Evolutionary conservation across 1,284 basidiomycete species (phyloP).

Genomic region (Cryptococcus sp.): DNA sequence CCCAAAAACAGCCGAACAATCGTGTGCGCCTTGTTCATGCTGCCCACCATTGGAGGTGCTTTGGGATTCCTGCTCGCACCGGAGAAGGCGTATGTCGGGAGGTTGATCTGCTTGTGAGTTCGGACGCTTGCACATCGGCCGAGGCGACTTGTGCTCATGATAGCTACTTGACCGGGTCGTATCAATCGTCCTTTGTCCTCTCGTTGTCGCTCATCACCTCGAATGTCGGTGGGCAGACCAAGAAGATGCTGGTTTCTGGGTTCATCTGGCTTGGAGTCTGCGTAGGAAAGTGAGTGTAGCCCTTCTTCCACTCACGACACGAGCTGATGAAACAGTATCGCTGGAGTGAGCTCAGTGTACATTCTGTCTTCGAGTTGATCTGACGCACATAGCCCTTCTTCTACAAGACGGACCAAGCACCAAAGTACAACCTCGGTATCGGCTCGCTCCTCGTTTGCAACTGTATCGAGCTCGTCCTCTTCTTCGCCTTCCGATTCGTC

Average conservation of each 20-base stretch:
- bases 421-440: slow-evolving; percentile 48
- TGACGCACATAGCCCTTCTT: slow-evolving; percentile 47
- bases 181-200: slow-evolving; percentile 50
- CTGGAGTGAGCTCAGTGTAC: slow-evolving; percentile 41
- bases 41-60: slow-evolving; percentile 44
- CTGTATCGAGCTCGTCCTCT: slow-evolving; percentile 42
- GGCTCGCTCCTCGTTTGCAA: slow-evolving; percentile 47
- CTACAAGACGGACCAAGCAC: slow-evolving; percentile 46
- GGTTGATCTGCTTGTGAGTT: slow-evolving; percentile 55
- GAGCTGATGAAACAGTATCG: slow-evolving; percentile 29
- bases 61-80: slow-evolving; percentile 48
- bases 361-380: too few species aligned
- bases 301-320: not conserved
- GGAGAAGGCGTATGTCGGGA: slow-evolving; percentile 39
- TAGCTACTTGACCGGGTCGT: slow-evolving; percentile 48
- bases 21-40: slow-evolving; percentile 43
- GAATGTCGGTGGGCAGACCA: slow-evolving; percentile 51
- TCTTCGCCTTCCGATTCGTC: slow-evolving; percentile 46
- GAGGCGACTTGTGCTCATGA: not conserved
- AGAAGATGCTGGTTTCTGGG: slow-evolving; percentile 48
- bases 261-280: slow-evolving; percentile 44
- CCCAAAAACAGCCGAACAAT: slow-evolving; percentile 40
- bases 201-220: slow-evolving; percentile 50
- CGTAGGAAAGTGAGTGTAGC: slow-evolving; percentile 36
- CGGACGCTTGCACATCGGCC: not conserved